Evolutionary conservation across 2,329 filamentous ascomycete genomes (phyloP), one percentile per base, ranked within the genome.

Genomic region (Apiospora koreana): DNA sequence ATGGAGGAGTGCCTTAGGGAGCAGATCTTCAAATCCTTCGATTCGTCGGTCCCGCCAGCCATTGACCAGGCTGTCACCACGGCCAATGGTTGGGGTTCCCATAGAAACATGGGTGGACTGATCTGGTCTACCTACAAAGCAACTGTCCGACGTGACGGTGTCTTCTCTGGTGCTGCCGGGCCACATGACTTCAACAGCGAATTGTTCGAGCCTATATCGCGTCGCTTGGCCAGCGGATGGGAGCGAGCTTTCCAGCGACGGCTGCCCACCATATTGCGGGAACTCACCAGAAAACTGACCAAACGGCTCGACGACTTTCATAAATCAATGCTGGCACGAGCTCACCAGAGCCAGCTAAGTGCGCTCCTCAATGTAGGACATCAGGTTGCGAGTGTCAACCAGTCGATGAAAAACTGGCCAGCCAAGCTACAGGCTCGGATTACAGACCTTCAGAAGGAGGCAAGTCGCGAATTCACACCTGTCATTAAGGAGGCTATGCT

Each of bases 61-160:
- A 76, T 81, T 1, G 72, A 79, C 9, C 77, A 78, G 69, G 81
- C 82, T 14, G 75, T 74, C 12, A 42, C 71, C 12, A 83, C 79
- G n/a, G 80, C 80, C 10, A 69, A 70, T 18, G 75, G 78, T n/a
- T 86, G 84, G 84, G 80, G 80, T 12, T 75, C 75, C 7, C 77
- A 82, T 71, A 81, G 77, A 41, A 46, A 72, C 18, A 75, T 79
- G 42, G 87, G 87, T 14, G 88, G 87, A 1, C 76, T 87, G 16
- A 73, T 76, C 43, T 90, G 81, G 79, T 35, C 78, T 2, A 89
- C 88, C 0, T 91, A 90, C 73, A 87, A 85, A 76, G 89, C 89
- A 12, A 77, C 73, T 1, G 74, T 75, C 10, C 68, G 70, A 72
- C 79, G 70, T 71, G 74, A 70, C 43, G 79, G 71, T 68, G 77